A percentile compares a stretch with the other conserved stretches of the same genome.
Evolutionary conservation across 2,329 filamentous ascomycete genomes (phyloP).

Genomic region (Raffaelea arxii): DNA sequence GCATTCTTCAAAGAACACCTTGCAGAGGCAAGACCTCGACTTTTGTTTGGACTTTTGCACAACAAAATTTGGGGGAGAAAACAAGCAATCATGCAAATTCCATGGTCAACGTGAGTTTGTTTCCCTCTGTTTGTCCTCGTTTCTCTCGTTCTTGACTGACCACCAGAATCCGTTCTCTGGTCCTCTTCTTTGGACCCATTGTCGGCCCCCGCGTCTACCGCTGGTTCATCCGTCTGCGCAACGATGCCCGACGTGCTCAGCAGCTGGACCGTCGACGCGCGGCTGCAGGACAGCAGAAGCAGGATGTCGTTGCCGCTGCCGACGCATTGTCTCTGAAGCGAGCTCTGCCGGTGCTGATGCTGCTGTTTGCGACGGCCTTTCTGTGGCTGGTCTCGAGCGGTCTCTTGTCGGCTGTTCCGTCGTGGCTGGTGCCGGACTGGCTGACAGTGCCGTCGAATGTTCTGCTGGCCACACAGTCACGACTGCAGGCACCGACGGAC

Average conservation of each 20-base stretch:
- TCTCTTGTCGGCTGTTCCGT: conserved; percentile 24
- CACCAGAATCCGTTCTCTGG: conserved; percentile 41
- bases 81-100: conserved; percentile 21
- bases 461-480: conserved; percentile 67
- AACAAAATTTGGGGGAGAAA: neutral
- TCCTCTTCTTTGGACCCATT: conserved; percentile 59
- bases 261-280: conserved; percentile 20
- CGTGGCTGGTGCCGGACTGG: conserved; percentile 50
- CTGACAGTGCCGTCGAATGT: conserved; percentile 68
- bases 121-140: neutral
- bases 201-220: conserved; percentile 56
- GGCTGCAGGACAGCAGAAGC: conserved; percentile 31
- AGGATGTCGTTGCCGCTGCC: conserved; percentile 9
- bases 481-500: conserved; percentile 75
- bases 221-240: conserved; percentile 50
- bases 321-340: too few relatives aligned
- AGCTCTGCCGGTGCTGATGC: conserved; percentile 49
- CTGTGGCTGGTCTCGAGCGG: conserved; percentile 8
- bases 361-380: conserved; percentile 18
- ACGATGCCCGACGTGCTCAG: conserved; percentile 30
- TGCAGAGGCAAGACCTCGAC: too few relatives aligned
- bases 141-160: neutral
- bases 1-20: too few relatives aligned
- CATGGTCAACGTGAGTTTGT: conserved; percentile 39
- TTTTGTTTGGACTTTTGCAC: too few relatives aligned